phyloP scores from a whole-genome alignment of 2,329 filamentous ascomycete genomes.

The Clonostachys rosea region DNA sequence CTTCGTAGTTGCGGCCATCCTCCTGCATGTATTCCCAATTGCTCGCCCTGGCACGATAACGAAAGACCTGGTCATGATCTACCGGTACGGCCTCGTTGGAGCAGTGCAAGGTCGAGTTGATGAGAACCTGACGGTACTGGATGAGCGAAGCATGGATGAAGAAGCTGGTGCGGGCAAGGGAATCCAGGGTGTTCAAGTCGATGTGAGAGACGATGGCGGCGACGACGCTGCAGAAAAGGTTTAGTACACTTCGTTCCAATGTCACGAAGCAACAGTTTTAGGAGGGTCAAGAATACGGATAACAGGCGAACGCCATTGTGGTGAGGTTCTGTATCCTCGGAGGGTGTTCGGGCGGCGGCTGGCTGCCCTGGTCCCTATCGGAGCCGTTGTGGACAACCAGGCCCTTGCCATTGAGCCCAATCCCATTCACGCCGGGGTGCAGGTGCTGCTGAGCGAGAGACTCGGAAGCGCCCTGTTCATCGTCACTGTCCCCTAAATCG shows the following conservation, averaged over 20 bases:
- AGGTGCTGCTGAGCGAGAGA: background rate
- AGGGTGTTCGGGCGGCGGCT: conserved; percentile 3
- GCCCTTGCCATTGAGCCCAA: background rate
- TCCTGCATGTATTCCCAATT: conserved; percentile 56
- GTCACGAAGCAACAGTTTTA: background rate
- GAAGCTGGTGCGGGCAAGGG: conserved; percentile 76
- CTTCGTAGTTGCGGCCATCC: conserved; percentile 46
- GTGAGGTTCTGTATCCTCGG: conserved; percentile 12
- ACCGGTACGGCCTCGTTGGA: conserved; percentile 60
- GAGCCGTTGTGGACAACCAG: background rate
- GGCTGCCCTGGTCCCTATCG: background rate
- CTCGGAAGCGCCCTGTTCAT: background rate
- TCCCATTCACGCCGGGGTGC: background rate
- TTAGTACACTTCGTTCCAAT: conserved; percentile 1
- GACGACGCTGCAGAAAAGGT: conserved; percentile 59
- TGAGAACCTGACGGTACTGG: conserved; percentile 70
- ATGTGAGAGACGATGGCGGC: conserved; percentile 70
- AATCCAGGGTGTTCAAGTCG: conserved; percentile 83
- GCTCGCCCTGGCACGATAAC: conserved; percentile 50
- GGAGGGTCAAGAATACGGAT: conserved; percentile 18
- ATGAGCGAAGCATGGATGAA: conserved; percentile 74
- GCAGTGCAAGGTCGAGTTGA: conserved; percentile 75
- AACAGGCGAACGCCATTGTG: conserved; percentile 25
- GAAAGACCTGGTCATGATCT: conserved; percentile 50
- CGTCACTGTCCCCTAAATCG: conserved; percentile 4